Conservation (phyloP, 164 flowering plant genomes). For the Protea cynaroides region DNA sequence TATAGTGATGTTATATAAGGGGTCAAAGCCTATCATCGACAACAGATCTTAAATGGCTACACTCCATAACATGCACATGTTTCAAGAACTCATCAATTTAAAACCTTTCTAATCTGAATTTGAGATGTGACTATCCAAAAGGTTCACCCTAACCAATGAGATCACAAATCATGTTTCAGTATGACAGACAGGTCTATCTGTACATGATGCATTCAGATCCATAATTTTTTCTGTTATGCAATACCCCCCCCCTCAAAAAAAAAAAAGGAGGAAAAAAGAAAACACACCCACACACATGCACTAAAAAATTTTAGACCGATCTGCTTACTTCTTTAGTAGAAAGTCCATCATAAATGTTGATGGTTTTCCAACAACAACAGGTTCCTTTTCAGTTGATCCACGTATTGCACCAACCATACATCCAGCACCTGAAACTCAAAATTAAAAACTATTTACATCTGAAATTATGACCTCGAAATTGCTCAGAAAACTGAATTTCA, state of each 20-base stretch:
- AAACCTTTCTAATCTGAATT: neutral
- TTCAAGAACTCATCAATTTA: neutral
- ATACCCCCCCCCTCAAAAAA: neutral
- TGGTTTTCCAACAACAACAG: conserved; percentile 94
- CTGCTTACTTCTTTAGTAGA: conserved; percentile 57
- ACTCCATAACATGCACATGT: neutral
- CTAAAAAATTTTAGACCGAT: neutral
- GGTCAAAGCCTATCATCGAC: neutral
- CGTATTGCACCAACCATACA: conserved; percentile 92
- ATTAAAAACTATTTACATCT: neutral
- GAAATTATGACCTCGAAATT: neutral
- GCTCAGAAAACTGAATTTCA: neutral
- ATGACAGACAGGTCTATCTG: neutral
- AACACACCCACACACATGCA: neutral
- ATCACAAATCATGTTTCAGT: neutral
- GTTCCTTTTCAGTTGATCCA: conserved; percentile 82
- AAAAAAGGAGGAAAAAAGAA: too few species aligned
- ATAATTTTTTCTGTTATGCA: neutral
- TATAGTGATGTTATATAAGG: neutral
- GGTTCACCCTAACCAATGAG: too few species aligned
- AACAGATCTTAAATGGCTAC: neutral
- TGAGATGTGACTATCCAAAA: too few species aligned
- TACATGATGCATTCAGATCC: neutral
- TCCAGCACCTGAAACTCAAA: conserved; percentile 72
- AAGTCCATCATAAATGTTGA: conserved; percentile 90